Percentiles rank a stretch among this genome's conserved stretches.
These are phyloP conservation scores for Rhizopogon sp. DNA, from an alignment of 768 basidiomycete species.

Conservation along the genomic window DNA sequence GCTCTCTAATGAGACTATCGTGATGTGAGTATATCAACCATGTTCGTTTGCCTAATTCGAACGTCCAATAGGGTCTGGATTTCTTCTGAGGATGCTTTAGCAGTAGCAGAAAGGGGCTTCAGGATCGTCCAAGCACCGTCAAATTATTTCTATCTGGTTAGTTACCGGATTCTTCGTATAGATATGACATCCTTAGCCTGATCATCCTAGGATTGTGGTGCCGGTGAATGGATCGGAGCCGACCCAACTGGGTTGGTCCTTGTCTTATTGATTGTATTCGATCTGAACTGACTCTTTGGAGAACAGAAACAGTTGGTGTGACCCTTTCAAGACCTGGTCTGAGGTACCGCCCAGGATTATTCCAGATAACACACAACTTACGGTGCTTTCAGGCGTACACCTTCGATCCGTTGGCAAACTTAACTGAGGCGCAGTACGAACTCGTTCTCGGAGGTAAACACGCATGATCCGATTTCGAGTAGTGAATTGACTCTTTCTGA, in stretches of 20 bases:
- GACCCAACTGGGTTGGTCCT: too few relatives aligned
- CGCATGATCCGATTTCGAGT: neutral
- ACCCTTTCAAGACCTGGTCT: too few relatives aligned
- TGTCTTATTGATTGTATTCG: too few relatives aligned
- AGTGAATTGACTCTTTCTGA: neutral
- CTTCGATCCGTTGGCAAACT: constrained; percentile 64
- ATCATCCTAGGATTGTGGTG: too few relatives aligned
- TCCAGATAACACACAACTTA: constrained; percentile 9
- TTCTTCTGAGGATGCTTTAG: constrained; percentile 51
- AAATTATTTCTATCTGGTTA: constrained; percentile 68
- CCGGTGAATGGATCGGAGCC: too few relatives aligned
- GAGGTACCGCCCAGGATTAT: too few relatives aligned
- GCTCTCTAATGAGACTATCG: constrained; percentile 45
- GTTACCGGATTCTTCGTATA: neutral
- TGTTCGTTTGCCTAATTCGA: constrained; percentile 4
- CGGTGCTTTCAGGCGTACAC: constrained; percentile 46
- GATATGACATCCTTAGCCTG: neutral
- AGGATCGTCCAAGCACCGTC: constrained; percentile 63
- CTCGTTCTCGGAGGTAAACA: constrained; percentile 68
- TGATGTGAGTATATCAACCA: constrained; percentile 38
- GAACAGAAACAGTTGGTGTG: too few relatives aligned
- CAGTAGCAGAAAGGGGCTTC: constrained; percentile 57
- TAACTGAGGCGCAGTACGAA: constrained; percentile 39
- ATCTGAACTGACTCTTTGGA: too few relatives aligned
- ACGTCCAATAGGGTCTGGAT: constrained; percentile 59